Conservation (phyloP, 2,329 filamentous ascomycete genomes). For the Penicillium sp. region DNA sequence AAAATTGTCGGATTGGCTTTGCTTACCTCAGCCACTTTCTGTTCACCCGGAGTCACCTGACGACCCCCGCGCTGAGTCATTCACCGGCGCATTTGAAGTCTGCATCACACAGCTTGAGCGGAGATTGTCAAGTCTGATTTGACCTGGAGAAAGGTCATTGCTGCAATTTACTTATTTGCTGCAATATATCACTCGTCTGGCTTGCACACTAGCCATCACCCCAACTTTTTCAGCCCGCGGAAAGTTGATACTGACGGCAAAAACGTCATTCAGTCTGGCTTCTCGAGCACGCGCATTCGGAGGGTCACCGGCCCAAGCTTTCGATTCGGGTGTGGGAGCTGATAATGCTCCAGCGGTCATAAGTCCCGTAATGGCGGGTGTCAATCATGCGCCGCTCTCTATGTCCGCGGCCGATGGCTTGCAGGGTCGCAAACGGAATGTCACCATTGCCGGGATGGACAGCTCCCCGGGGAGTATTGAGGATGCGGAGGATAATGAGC, state of each 20-base stretch:
- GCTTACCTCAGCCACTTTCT: neutral
- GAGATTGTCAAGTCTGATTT: constrained; percentile 10
- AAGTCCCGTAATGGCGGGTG: constrained; percentile 39
- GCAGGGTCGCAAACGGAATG: constrained; percentile 45
- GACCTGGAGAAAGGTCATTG: neutral
- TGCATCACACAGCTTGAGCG: constrained; percentile 13
- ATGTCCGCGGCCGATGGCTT: constrained; percentile 30
- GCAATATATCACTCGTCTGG: neutral
- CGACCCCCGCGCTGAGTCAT: constrained; percentile 20
- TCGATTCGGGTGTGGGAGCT: constrained; percentile 24
- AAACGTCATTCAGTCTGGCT: constrained; percentile 38
- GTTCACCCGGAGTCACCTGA: constrained; percentile 12
- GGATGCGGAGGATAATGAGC: constrained; percentile 46
- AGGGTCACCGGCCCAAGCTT: constrained; percentile 34
- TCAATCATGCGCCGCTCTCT: constrained; percentile 31
- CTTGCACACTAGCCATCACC: neutral
- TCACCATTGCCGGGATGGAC: constrained; percentile 45
- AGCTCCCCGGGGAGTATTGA: constrained; percentile 50
- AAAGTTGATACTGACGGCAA: constrained; percentile 15
- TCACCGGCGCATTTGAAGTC: constrained; percentile 13
- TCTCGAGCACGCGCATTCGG: constrained; percentile 37
- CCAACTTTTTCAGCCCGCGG: constrained; percentile 7
- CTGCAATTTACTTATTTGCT: neutral
- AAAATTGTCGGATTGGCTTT: neutral
- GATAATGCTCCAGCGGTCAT: constrained; percentile 39